Base-by-base conservation (phyloP, 129 eudicot species). In the Sambucus nigra region DNA sequence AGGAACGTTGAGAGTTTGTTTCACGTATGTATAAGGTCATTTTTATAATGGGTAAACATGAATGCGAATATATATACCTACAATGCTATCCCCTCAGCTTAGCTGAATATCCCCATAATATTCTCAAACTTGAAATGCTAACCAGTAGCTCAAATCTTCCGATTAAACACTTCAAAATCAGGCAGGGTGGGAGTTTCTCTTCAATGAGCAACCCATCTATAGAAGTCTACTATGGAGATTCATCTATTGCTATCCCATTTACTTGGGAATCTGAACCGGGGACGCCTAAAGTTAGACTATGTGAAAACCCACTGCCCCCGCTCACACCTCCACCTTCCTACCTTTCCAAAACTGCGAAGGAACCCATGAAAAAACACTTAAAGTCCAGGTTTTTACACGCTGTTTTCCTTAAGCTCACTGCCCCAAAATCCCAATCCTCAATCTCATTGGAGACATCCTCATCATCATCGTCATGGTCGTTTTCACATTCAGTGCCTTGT, bases 221-320 rank as follows among this genome's bases (percentile, higher is more conserved):
- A 5, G 80, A 74, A 59, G 86, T 73, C 46, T 79, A 79, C 29
- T 74, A 79, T 35, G 71, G 69, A 25, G 69, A 64, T 63, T 63
- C 70, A 20, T 54, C 80, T 2, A 75, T 70, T 66, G 68, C 63
- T 25, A 41, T 79, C 29, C 86, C 86, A 29, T 79, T 79, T 54
- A 58, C 46, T 54, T 79, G 86, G 86, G 86, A 79, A 74, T 74
- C 86, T 6, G 81, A 74, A 57, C 86, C 86, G 2, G 86, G 86
- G 35, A 79, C 86, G 14, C 86, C 86, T 0, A 79, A 71, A 46
- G 61, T 66, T 4, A 39, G 63, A 50, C 62, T 62, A 28, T 53
- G 16, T 6, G 81, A 79, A 32, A 69, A 45, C 67, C 80, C 71
- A 28, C 67, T 79, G 23, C 86, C 81, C n/a, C 86, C 86, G 2